phyloP scores from a whole-genome alignment of 345 rosid species.

The Tarenaya hassleriana region DNA sequence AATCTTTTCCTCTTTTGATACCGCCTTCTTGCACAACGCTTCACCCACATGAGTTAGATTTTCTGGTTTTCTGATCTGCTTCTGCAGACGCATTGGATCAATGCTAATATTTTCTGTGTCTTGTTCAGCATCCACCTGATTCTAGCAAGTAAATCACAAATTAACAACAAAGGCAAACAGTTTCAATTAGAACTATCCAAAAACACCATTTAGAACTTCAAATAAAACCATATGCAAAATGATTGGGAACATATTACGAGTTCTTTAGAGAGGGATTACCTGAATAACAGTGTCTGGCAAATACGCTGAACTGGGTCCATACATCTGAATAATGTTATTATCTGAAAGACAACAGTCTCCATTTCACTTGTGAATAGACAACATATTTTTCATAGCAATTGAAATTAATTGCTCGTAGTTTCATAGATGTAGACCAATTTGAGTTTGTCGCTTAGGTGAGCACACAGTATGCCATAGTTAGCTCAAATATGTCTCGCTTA shows the following conservation, averaged over 20 bases:
- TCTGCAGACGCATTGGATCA: slow-evolving; percentile 30
- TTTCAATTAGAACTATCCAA: neutral
- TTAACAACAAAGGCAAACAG: slow-evolving; percentile 1
- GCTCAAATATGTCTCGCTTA: neutral
- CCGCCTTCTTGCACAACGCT: slow-evolving; percentile 38
- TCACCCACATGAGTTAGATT: slow-evolving; percentile 31
- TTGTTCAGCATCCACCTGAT: slow-evolving; percentile 46
- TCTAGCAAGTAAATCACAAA: neutral
- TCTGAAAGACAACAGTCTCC: slow-evolving; percentile 20
- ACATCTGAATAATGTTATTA: slow-evolving; percentile 23
- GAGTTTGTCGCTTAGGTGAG: neutral
- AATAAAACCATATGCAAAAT: neutral
- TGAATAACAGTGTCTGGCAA: slow-evolving; percentile 26
- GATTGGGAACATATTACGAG: slow-evolving; percentile 8
- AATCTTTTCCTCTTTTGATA: slow-evolving; percentile 47
- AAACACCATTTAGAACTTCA: slow-evolving; percentile 5
- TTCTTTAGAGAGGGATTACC: slow-evolving; percentile 27
- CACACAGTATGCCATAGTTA: slow-evolving; percentile 17
- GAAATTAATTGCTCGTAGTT: neutral
- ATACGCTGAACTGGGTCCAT: slow-evolving; percentile 28
- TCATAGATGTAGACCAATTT: neutral
- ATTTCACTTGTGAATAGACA: neutral
- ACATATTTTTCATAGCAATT: neutral
- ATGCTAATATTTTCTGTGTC: slow-evolving; percentile 46
- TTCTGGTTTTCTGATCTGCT: slow-evolving; percentile 24